phyloP scores from a whole-genome alignment of 1,139 yeast genomes.

The Candida smagusa region DNA sequence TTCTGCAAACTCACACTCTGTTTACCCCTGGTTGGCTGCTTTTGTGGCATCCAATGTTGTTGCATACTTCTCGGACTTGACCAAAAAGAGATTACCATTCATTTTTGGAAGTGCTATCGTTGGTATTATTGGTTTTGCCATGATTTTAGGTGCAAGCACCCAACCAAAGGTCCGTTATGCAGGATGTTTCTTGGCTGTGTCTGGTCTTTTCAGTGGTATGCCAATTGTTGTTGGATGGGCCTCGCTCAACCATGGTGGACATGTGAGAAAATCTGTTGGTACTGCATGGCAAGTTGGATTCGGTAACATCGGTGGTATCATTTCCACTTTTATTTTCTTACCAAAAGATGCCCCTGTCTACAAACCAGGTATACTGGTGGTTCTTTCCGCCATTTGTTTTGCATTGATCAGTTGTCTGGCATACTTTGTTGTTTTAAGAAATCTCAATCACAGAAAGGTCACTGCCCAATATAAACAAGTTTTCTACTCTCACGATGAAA shows the following conservation, averaged over 20 bases:
- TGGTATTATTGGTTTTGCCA: constrained; percentile 54
- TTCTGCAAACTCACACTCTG: constrained; percentile 62
- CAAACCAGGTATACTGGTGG: constrained; percentile 52
- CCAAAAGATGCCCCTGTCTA: constrained; percentile 57
- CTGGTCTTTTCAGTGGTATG: constrained; percentile 71
- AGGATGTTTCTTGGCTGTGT: constrained; percentile 66
- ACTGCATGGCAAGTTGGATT: constrained; percentile 78
- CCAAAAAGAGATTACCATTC: constrained; percentile 47
- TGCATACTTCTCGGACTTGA: constrained; percentile 48
- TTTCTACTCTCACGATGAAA: constrained; percentile 44
- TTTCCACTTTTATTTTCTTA: constrained; percentile 62
- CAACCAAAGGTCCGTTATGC: constrained; percentile 52
- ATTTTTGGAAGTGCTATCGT: constrained; percentile 37
- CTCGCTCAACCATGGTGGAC: constrained; percentile 67
- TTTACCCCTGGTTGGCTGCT: constrained; percentile 70
- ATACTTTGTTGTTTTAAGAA: constrained; percentile 40
- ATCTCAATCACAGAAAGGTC: constrained; percentile 43
- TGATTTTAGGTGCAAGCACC: constrained; percentile 41
- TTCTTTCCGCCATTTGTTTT: constrained; percentile 52
- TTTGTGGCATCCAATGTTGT: constrained; percentile 51
- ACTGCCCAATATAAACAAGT: constrained; percentile 34
- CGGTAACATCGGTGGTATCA: constrained; percentile 81
- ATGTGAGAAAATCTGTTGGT: constrained; percentile 66
- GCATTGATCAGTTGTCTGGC: constrained; percentile 43
- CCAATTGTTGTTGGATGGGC: constrained; percentile 74